Evolutionary conservation across 768 basidiomycete species (phyloP).

Genomic region (Omphalotus guepiniiformis): DNA sequence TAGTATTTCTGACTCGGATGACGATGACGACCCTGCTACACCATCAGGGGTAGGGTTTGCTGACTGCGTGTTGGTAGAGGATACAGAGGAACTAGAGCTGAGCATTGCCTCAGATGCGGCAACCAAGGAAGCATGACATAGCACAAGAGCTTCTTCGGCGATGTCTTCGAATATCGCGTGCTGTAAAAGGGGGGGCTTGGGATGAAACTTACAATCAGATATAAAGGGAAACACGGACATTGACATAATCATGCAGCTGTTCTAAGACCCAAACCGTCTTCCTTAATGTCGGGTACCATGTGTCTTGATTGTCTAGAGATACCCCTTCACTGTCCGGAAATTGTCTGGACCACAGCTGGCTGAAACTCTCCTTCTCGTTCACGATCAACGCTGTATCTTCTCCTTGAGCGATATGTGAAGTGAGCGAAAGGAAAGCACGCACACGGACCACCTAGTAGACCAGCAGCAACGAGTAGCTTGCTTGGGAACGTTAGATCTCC

Average conservation of each 20-base stretch:
- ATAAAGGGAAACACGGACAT: conserved; percentile 45
- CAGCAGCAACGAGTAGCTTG: conserved; percentile 61
- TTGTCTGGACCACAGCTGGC: conserved; percentile 35
- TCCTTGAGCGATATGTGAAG: conserved; percentile 34
- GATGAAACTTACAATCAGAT: background rate
- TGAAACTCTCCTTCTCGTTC: conserved; percentile 66
- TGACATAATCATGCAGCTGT: conserved; percentile 87
- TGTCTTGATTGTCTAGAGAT: conserved; percentile 68
- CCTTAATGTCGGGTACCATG: conserved; percentile 88
- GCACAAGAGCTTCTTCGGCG: conserved; percentile 84
- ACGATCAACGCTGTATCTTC: conserved; percentile 40
- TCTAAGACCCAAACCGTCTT: conserved; percentile 91
- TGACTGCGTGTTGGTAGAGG: too few relatives aligned
- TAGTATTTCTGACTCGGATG: conserved; percentile 33
- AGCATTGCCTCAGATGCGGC: conserved; percentile 61
- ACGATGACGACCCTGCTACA: background rate
- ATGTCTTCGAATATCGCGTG: conserved; percentile 96
- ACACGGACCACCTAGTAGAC: background rate
- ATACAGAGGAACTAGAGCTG: conserved; percentile 24
- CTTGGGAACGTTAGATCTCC: conserved; percentile 88
- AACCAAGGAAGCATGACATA: conserved; percentile 80
- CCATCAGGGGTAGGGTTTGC: background rate
- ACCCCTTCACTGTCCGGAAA: conserved; percentile 40
- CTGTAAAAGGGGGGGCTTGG: conserved; percentile 33
- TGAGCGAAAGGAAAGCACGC: conserved; percentile 5